phyloP scores from a whole-genome alignment of 2,329 filamentous ascomycete genomes.

The Colletotrichum gigasporum region DNA sequence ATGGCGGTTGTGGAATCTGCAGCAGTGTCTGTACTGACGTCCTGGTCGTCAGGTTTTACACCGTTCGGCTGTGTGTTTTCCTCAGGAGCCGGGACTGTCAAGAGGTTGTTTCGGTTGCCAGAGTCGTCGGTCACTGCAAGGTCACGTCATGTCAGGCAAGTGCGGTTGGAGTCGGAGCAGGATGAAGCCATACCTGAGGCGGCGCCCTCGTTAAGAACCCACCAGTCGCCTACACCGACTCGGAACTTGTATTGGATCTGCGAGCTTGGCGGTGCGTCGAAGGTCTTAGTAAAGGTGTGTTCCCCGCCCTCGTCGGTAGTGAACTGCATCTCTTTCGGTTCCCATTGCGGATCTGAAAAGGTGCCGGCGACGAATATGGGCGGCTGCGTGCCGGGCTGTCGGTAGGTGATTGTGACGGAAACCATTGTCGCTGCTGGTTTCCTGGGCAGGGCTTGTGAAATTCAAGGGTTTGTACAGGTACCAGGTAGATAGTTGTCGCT shows the following conservation, averaged over 20 bases:
- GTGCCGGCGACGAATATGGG: conserved; percentile 77
- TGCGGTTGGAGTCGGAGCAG: not conserved
- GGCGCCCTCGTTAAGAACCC: conserved; percentile 71
- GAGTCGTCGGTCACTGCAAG: conserved; percentile 48
- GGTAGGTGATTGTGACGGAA: conserved; percentile 68
- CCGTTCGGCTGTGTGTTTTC: conserved; percentile 9
- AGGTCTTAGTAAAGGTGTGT: conserved; percentile 65
- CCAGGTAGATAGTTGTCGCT: conserved; percentile 6
- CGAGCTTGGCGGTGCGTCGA: conserved; percentile 64
- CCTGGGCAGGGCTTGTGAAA: conserved; percentile 35
- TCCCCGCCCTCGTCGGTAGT: conserved; percentile 61
- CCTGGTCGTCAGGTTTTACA: conserved; percentile 1
- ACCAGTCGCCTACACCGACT: conserved; percentile 73
- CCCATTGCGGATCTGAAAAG: conserved; percentile 74
- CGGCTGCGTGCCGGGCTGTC: conserved; percentile 66
- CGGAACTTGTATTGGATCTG: conserved; percentile 81
- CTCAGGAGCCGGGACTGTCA: conserved; percentile 40
- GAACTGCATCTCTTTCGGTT: conserved; percentile 71
- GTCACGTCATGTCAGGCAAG: conserved; percentile 12
- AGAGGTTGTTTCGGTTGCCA: conserved; percentile 60
- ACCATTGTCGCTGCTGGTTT: conserved; percentile 34
- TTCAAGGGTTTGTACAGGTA: not conserved
- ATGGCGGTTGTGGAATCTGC: not conserved
- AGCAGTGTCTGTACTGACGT: not conserved
- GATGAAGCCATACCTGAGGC: conserved; percentile 60